Evolutionary conservation across 1,284 basidiomycete genomes (phyloP).

Genomic region (Schizophyllum commune): DNA sequence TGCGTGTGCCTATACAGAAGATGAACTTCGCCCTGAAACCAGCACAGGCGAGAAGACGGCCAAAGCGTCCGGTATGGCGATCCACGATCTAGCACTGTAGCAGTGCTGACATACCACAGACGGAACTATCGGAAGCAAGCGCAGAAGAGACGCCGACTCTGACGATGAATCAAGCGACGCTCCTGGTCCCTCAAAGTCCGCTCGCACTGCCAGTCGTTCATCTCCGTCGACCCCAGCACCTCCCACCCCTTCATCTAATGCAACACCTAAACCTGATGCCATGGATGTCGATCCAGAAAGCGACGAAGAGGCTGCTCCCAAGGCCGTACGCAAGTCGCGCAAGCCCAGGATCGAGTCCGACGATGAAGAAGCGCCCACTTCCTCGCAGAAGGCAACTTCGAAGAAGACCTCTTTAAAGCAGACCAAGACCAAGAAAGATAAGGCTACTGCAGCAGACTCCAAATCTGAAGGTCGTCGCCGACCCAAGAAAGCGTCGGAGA

Average conservation of each 20-base stretch:
- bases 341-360: too few species aligned
- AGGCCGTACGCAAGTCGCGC: constrained; percentile 1
- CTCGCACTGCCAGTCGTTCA: background rate
- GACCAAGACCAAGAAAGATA: constrained; percentile 11
- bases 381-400: constrained; percentile 9
- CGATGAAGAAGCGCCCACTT: constrained; percentile 8
- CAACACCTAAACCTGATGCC: too few species aligned
- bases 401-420: constrained; percentile 11
- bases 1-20: too few species aligned
- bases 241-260: too few species aligned
- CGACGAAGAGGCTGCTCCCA: too few species aligned
- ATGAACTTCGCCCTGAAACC: too few species aligned
- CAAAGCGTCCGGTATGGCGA: too few species aligned
- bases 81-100: background rate
- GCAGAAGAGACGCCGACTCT: constrained; percentile 21
- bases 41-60: too few species aligned
- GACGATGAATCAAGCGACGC: constrained; percentile 14
- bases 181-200: background rate
- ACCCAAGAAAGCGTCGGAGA: constrained; percentile 27
- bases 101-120: constrained; percentile 16
- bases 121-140: constrained; percentile 17
- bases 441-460: background rate
- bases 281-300: too few species aligned
- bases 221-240: too few species aligned
- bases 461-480: background rate